Evolutionary conservation across 805 yeast species (phyloP).

Genomic region (Wickerhamiella alocasiicola): DNA sequence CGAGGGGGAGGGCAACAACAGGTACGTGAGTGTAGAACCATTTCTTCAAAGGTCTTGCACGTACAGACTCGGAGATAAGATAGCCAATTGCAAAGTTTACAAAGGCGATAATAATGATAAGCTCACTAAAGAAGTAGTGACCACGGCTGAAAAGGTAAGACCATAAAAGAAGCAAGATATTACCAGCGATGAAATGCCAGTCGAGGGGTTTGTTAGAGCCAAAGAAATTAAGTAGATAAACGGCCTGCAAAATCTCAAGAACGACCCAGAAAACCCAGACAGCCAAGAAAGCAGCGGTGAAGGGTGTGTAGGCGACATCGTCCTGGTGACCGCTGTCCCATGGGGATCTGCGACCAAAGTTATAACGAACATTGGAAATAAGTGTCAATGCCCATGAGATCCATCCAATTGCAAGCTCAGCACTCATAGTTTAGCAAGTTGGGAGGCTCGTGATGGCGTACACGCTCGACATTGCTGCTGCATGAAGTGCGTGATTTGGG

Average conservation of each 20-base stretch:
- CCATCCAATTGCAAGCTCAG: slow-evolving; percentile 34
- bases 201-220: slow-evolving; percentile 30
- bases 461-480: slow-evolving; percentile 1
- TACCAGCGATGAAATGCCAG: slow-evolving; percentile 52
- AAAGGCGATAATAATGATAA: slow-evolving; percentile 47
- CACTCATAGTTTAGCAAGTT: background rate
- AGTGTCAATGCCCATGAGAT: slow-evolving; percentile 44
- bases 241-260: slow-evolving; percentile 39
- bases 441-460: background rate
- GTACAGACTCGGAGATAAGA: slow-evolving; percentile 47
- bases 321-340: slow-evolving; percentile 33
- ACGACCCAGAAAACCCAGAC: slow-evolving; percentile 46
- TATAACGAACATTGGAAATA: slow-evolving; percentile 43
- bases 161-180: slow-evolving; percentile 53
- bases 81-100: slow-evolving; percentile 45
- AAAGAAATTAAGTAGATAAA: slow-evolving; percentile 26
- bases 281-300: slow-evolving; percentile 36
- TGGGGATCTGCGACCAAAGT: slow-evolving; percentile 42
- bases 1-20: slow-evolving; percentile 53
- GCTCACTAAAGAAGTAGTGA: slow-evolving; percentile 46
- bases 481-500: background rate
- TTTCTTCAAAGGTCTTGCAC: slow-evolving; percentile 37
- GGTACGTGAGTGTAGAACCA: slow-evolving; percentile 55
- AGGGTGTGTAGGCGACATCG: slow-evolving; percentile 54
- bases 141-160: slow-evolving; percentile 44